These are phyloP conservation scores for Davidsoniella australis DNA, from an alignment of 2,329 filamentous ascomycete genomes.

Conservation along the genomic window DNA sequence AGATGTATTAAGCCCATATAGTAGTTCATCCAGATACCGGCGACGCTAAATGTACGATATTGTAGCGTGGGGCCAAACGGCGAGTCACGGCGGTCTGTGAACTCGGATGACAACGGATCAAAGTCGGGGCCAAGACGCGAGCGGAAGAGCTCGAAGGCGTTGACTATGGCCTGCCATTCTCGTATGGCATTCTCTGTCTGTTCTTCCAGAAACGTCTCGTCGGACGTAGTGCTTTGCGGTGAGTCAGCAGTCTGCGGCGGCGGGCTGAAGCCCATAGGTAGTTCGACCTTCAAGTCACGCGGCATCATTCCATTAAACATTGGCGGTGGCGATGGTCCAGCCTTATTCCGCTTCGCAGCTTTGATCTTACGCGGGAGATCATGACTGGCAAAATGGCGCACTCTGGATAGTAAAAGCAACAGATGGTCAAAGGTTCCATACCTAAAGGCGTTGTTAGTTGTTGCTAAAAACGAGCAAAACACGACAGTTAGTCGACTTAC, in stretches of 20 bases:
- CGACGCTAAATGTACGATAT: conserved; percentile 76
- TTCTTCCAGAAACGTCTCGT: conserved; percentile 42
- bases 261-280: conserved; percentile 38
- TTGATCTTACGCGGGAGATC: conserved; percentile 66
- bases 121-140: conserved; percentile 57
- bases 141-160: conserved; percentile 52
- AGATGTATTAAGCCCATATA: conserved; percentile 72
- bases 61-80: conserved; percentile 71
- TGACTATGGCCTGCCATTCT: conserved; percentile 64
- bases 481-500: conserved; percentile 25
- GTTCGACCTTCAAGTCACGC: conserved; percentile 29
- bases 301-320: conserved; percentile 41
- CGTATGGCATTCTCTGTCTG: conserved; percentile 51
- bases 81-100: conserved; percentile 39
- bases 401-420: conserved; percentile 61
- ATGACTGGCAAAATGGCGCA: conserved; percentile 60
- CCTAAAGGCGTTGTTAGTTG: conserved; percentile 23
- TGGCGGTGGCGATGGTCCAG: conserved; percentile 23
- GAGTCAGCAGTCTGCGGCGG: conserved; percentile 29
- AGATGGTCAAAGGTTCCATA: conserved; percentile 85
- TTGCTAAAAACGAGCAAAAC: not conserved
- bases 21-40: conserved; percentile 73
- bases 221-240: conserved; percentile 25
- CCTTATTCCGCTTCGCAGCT: conserved; percentile 25
- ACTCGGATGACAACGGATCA: conserved; percentile 54